Percentiles rank a stretch among this genome's conserved stretches.
Evolutionary conservation across 1,284 basidiomycete species (phyloP).

Genomic region (Ustilago lituana): DNA sequence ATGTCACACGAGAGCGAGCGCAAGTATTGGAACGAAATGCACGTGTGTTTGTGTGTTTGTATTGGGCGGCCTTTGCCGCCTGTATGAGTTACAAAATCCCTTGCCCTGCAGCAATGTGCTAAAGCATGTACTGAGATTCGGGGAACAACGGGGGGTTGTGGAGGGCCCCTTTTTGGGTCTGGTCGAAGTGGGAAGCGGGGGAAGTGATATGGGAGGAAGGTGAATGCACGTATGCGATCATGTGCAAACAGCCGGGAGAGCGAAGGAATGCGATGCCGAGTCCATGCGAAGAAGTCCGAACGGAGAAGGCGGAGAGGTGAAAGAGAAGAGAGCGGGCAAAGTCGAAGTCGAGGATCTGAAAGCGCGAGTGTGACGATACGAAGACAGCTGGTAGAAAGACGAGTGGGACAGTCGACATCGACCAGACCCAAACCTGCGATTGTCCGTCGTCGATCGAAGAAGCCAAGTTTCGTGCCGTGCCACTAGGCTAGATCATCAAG

Average conservation of each 20-base stretch:
- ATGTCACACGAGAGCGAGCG: too few species aligned
- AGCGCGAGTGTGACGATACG: too few species aligned
- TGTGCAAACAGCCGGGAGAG: slow-evolving; percentile 3
- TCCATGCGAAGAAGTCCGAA: too few species aligned
- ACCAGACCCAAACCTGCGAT: slow-evolving; percentile 26
- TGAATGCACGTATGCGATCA: slow-evolving; percentile 9
- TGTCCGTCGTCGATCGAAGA: slow-evolving; percentile 8
- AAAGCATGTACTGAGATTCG: neutral
- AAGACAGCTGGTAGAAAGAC: neutral
- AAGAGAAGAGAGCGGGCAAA: too few species aligned
- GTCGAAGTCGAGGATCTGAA: too few species aligned
- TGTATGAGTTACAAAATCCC: slow-evolving; percentile 48
- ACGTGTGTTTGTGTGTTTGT: slow-evolving; percentile 10
- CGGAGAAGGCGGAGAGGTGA: neutral
- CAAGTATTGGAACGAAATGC: slow-evolving; percentile 15
- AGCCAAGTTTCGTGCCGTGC: neutral
- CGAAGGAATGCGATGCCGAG: neutral
- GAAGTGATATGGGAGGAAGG: neutral
- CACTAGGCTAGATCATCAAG: neutral
- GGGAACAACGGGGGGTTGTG: neutral
- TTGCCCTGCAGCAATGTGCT: too few species aligned
- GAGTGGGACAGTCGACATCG: slow-evolving; percentile 15
- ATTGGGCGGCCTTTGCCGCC: neutral
- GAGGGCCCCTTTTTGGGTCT: slow-evolving; percentile 40
- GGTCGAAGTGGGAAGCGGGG: slow-evolving; percentile 13